Evolutionary conservation across 371 early-diverging fungal species (phyloP), one percentile per base, ranked within the genome.

Genomic region (Apophysomyces elegans): DNA sequence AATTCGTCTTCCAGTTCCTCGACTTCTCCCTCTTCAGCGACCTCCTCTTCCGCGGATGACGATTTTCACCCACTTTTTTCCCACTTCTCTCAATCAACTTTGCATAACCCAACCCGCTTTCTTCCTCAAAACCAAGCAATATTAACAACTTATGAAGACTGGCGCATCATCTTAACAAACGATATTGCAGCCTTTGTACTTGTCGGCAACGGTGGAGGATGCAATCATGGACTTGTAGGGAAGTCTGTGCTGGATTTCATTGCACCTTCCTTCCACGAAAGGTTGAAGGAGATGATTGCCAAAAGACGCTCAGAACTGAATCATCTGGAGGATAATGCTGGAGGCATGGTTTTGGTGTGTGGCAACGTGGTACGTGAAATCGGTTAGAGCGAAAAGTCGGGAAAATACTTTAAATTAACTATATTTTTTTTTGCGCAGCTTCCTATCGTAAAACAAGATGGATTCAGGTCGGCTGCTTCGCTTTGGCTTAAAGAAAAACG

Each of bases 401-500:
- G 32, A 26, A 26, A 26, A 2, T 26, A 18, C 61, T 18, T 16
- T 1, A 38, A 21, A 43, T 5, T 16, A 18, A 41, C 11, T 21
- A 59, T 41, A 13, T 39, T 7, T 58, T 67, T 44, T 60, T 26
- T 26, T 38, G 38, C 45, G 12, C 73, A 88, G 90, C 76, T 89
- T 21, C 86, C 88, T 4, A 86, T 90, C 65, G 74, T 86, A 32
- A 88, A 87, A 64, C 74, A 82, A 36, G 85, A 87, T 70, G 80
- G 84, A 5, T 78, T 81, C 39, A 83, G 78, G 35, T 84, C 86
- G 2, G 87, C 90, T 14, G 86, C 88, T 37, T 87, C 88, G 3
- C 71, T 90, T 14, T 90, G 90, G 90, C 75, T 90, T 44, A 90
- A 90, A 63, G 85, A 83, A 57, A 85, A 86, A 61, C 76, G 70